Base-by-base conservation (phyloP, 2,329 filamentous ascomycete genomes). In the Alternaria panax region DNA sequence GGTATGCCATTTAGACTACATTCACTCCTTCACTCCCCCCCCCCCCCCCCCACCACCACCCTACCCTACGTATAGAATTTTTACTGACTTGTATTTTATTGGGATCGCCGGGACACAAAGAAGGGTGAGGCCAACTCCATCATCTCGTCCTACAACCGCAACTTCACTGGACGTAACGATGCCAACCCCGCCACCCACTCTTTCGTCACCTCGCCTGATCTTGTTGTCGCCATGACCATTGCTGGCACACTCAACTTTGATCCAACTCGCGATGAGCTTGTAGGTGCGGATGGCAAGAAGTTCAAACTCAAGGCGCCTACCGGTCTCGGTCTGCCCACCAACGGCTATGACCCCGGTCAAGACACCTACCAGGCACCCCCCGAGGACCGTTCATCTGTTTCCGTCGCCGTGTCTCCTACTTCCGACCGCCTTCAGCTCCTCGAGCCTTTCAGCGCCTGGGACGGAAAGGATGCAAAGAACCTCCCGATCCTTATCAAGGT, bases 71-170 rank as follows among this genome's bases (percentile, higher is more conserved):
- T 36, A 42, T 30, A 52, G 41, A 47, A 9, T 7, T 5, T 16
- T 18, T 40, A 38, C 30, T 51, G 43, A 59, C 52, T 42, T 42
- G 56, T 41, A 12, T 45, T 18, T 20, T 30, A 98, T 82, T 98
- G 95, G 95, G 93, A 97, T 77, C 91, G 95, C 70, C 85, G 84
- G 68, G 94, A 98, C 72, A 92, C 97, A 57, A 91, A 93, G 87
- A 97, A 98, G 88, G 94, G 94, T 69, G 89, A 92, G 73, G 85
- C 93, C 75, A 99, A 99, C 89, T 96, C 93, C 7, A 99, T 99
- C 80, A 85, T 99, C 79, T 97, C 93, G 46, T 98, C 95, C 27
- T 99, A 97, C 90, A 99, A 99, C 90, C 93, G 95, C 82, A 98
- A 99, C 89, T 98, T 99, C 85, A 98, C 94, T 63, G 94, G 94